These are phyloP conservation scores for Aspergillus sergii DNA, from an alignment of 2,329 filamentous ascomycete genomes.

Conservation along the genomic window DNA sequence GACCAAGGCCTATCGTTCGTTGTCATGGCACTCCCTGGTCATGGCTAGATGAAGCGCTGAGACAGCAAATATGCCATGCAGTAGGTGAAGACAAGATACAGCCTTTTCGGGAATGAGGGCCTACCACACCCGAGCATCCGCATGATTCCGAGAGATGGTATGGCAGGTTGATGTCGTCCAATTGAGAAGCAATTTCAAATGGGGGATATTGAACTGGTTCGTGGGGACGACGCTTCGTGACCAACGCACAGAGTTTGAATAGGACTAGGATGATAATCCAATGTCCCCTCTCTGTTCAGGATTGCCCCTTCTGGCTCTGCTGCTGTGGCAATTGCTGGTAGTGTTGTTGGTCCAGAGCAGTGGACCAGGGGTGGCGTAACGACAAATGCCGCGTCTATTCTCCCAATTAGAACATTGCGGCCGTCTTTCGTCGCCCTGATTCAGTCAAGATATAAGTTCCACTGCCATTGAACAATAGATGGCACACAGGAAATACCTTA, in stretches of 20 bases:
- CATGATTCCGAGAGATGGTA: conserved; percentile 19
- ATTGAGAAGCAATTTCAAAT: not conserved
- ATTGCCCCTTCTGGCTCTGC: too few relatives aligned
- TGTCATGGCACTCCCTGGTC: conserved; percentile 21
- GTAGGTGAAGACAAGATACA: conserved; percentile 20
- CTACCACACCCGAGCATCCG: conserved; percentile 23
- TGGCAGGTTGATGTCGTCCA: conserved; percentile 14
- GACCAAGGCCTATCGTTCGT: conserved; percentile 14
- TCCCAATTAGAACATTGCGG: conserved; percentile 22
- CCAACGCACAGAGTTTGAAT: too few relatives aligned
- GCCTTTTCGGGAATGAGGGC: conserved; percentile 21
- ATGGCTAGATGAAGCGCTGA: conserved; percentile 26
- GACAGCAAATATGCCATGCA: conserved; percentile 28
- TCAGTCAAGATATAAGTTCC: too few relatives aligned
- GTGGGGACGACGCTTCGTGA: too few relatives aligned
- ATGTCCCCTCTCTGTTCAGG: too few relatives aligned
- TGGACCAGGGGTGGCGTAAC: conserved; percentile 15
- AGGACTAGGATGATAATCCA: too few relatives aligned
- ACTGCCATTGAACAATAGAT: too few relatives aligned
- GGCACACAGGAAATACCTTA: too few relatives aligned
- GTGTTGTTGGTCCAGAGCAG: conserved; percentile 13
- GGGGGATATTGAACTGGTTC: not conserved
- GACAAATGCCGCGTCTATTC: conserved; percentile 19
- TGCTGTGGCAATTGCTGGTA: too few relatives aligned
- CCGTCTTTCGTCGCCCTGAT: too few relatives aligned